Base-by-base conservation (phyloP, 2,329 filamentous ascomycete species). In the Lachnellula arida region DNA sequence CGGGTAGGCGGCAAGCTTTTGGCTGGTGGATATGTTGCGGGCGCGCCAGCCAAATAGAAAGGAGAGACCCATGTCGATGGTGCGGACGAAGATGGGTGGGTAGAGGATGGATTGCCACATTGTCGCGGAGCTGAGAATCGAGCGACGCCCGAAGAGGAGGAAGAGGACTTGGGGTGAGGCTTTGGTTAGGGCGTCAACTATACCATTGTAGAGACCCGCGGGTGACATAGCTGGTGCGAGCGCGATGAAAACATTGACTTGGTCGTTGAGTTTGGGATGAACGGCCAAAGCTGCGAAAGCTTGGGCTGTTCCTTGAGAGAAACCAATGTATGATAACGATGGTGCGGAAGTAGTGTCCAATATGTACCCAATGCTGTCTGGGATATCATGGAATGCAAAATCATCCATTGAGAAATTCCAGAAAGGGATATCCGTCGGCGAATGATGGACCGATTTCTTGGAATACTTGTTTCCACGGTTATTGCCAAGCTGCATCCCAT, bases 401-500 rank as follows among this genome's bases (percentile, higher is more conserved):
- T 99, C 89, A 70, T 99, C 94, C 69, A 99, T 97, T 51, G 91
- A 96, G 70, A 99, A 99, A 71, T 97, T 87, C 94, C 94, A 99
- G 72, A 99, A 99, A 14, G 83, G 79, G 39, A 80, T 76, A 2
- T 88, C 87, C 0, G 84, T 87, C 0, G 94, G 92, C 0, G 90
- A 87, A 60, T 79, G 78, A 57, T 86, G 81, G 51, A 92, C 83
- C 2, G 86, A 92, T 74, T 99, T 99, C 73, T 97, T 99, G 46
- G 91, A 96, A 75, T 99, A 99, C 71, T 99, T 99, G 80, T 99
- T 99, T 49, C 94, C 94, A 37, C 94, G 86, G 68, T 99, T 99
- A 72, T 99, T 99, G 50, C 94, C 94, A 60, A 99, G 79, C 89
- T 89, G 43, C 14, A 42, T 5, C 14, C 17, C n/a, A 44, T 71